Conservation (phyloP, 2,329 filamentous ascomycete genomes). For the Colletotrichum sansevieriae region DNA sequence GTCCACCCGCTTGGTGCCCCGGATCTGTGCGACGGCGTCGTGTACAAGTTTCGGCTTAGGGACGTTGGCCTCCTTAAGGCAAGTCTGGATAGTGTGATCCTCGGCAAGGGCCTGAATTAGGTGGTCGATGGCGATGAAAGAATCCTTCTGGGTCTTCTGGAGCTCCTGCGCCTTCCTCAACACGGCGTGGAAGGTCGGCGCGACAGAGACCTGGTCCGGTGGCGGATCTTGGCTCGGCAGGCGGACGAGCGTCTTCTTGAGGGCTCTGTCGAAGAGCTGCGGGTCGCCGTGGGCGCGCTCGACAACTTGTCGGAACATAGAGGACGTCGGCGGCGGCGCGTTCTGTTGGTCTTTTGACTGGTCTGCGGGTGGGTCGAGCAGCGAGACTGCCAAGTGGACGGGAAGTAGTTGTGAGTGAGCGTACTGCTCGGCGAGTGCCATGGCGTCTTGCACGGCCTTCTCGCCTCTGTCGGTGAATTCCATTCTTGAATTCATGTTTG, state of each 20-base stretch:
- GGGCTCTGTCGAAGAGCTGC: constrained; percentile 85
- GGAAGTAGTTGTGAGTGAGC: constrained; percentile 91
- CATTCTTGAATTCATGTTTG: constrained; percentile 80
- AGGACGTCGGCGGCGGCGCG: constrained; percentile 72
- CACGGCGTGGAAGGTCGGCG: constrained; percentile 84
- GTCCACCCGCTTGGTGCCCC: constrained; percentile 93
- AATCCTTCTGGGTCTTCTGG: constrained; percentile 98
- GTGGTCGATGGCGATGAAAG: constrained; percentile 94
- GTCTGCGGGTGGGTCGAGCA: constrained; percentile 81
- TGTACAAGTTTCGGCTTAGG: constrained; percentile 93
- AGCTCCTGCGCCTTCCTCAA: constrained; percentile 88
- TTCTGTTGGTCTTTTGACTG: constrained; percentile 88
- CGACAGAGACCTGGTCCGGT: constrained; percentile 86
- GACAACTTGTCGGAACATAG: constrained; percentile 95
- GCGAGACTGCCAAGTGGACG: constrained; percentile 86
- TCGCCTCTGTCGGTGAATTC: constrained; percentile 95
- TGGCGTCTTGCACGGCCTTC: constrained; percentile 90
- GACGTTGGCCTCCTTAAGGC: constrained; percentile 87
- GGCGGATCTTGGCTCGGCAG: constrained; percentile 95
- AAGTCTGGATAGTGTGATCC: constrained; percentile 78
- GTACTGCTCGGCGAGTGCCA: constrained; percentile 89
- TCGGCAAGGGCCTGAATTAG: constrained; percentile 88
- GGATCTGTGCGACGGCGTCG: constrained; percentile 89
- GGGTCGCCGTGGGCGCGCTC: constrained; percentile 94
- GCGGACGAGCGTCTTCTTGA: constrained; percentile 93